phyloP scores from a whole-genome alignment of 192 early-diverging fungal genomes.

The Backusella tuberculispora region DNA sequence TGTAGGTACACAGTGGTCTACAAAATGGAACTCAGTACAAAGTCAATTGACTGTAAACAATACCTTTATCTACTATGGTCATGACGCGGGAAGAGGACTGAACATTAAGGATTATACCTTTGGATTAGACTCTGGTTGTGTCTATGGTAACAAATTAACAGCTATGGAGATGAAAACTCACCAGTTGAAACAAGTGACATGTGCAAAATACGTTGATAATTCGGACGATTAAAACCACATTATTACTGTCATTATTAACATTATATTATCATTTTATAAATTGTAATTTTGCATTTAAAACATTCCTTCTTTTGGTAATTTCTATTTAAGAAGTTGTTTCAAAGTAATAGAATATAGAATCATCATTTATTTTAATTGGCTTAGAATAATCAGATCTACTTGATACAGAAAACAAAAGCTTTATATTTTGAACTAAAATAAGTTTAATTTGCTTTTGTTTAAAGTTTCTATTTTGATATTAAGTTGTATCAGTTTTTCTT shows the following conservation, averaged over 20 bases:
- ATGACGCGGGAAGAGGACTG: slow-evolving; percentile 65
- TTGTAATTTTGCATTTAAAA: slow-evolving; percentile 6
- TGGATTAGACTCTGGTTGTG: slow-evolving; percentile 75
- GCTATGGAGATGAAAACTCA: slow-evolving; percentile 48
- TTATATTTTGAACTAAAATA: not conserved
- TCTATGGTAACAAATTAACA: slow-evolving; percentile 65
- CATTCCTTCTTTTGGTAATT: slow-evolving; percentile 8
- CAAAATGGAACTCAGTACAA: slow-evolving; percentile 43
- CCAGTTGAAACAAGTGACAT: slow-evolving; percentile 26
- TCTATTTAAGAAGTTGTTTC: not conserved
- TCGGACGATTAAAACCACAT: not conserved
- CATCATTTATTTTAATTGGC: not conserved
- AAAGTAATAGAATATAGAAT: not conserved
- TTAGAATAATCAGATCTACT: not conserved
- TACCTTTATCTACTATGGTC: slow-evolving; percentile 67
- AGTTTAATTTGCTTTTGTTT: not conserved
- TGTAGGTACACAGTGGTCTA: slow-evolving; percentile 46
- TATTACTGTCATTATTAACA: not conserved
- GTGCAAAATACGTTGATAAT: slow-evolving; percentile 25
- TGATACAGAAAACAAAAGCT: not conserved
- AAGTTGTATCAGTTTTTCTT: not conserved
- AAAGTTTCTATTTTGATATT: not conserved
- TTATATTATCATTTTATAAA: not conserved
- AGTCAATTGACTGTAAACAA: slow-evolving; percentile 25
- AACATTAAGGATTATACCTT: slow-evolving; percentile 56